These are phyloP conservation scores for Didymella pomorum DNA, from an alignment of 2,329 filamentous ascomycete genomes.

Conservation along the genomic window DNA sequence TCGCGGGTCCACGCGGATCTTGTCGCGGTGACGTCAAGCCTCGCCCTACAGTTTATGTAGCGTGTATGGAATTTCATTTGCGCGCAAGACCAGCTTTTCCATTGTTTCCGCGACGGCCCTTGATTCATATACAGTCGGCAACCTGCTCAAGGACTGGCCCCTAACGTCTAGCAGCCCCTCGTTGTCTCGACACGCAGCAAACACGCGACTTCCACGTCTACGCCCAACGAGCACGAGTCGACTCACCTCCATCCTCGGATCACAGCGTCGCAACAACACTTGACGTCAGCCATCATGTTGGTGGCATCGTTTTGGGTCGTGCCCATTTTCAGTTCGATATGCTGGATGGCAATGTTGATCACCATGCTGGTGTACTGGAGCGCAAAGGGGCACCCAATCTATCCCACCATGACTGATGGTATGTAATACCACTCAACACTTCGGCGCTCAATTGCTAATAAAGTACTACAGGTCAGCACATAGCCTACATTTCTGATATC, in stretches of 20 bases:
- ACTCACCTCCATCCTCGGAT: not conserved
- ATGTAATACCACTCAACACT: not conserved
- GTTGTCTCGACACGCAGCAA: constrained; percentile 9
- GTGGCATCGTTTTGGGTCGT: constrained; percentile 66
- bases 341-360: constrained; percentile 67
- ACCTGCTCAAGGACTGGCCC: constrained; percentile 14
- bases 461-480: constrained; percentile 55
- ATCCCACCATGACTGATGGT: constrained; percentile 64
- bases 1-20: constrained; percentile 18
- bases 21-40: constrained; percentile 19
- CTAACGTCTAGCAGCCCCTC: not conserved
- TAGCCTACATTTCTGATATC: constrained; percentile 77
- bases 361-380: constrained; percentile 76
- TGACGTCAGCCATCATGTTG: constrained; percentile 37
- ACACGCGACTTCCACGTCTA: constrained; percentile 4
- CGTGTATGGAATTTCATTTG: constrained; percentile 22
- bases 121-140: constrained; percentile 7
- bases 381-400: constrained; percentile 63
- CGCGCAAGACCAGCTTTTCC: constrained; percentile 14
- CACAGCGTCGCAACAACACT: not conserved
- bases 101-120: constrained; percentile 15
- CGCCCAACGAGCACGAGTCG: not conserved
- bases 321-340: constrained; percentile 70
- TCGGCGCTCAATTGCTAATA: not conserved
- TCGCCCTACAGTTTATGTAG: constrained; percentile 17